These are phyloP conservation scores for Blepharisma stoltei DNA, from an alignment of 73 alveolate genomes.

Conservation along the genomic window DNA sequence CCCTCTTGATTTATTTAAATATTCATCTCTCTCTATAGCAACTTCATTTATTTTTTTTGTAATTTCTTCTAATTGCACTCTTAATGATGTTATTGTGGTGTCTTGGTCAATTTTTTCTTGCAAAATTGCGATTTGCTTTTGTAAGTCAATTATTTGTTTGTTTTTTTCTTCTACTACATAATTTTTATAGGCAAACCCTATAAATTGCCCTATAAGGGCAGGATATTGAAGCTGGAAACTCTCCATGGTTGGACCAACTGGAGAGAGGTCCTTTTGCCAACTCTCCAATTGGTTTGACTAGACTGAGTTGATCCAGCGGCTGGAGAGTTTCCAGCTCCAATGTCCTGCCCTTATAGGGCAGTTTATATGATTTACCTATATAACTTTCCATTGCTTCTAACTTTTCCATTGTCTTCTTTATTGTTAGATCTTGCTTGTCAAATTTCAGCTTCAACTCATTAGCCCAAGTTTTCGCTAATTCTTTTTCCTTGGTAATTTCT, in stretches of 20 bases:
- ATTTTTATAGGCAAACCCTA: too few species aligned
- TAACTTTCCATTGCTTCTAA: neutral
- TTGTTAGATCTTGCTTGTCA: slow-evolving; percentile 10
- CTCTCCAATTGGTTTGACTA: too few species aligned
- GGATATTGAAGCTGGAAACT: too few species aligned
- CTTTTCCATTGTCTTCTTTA: neutral
- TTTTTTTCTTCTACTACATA: slow-evolving; percentile 22
- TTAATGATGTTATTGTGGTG: neutral
- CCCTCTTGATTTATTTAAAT: neutral
- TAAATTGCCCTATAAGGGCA: too few species aligned
- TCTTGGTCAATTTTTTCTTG: neutral
- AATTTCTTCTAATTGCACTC: slow-evolving; percentile 4
- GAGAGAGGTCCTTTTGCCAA: too few species aligned
- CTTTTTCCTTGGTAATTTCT: slow-evolving; percentile 12
- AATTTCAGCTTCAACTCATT: slow-evolving; percentile 7
- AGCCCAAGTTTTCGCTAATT: slow-evolving; percentile 2
- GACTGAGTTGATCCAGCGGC: too few species aligned
- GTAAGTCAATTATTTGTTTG: slow-evolving; percentile 1
- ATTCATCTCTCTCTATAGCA: neutral
- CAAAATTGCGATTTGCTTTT: neutral
- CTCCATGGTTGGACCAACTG: too few species aligned
- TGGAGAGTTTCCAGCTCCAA: too few species aligned
- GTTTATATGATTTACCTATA: too few species aligned
- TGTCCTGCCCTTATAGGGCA: too few species aligned
- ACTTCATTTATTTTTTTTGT: neutral